phyloP scores from a whole-genome alignment of 2,329 filamentous ascomycete genomes.

The Phoma sp. region DNA sequence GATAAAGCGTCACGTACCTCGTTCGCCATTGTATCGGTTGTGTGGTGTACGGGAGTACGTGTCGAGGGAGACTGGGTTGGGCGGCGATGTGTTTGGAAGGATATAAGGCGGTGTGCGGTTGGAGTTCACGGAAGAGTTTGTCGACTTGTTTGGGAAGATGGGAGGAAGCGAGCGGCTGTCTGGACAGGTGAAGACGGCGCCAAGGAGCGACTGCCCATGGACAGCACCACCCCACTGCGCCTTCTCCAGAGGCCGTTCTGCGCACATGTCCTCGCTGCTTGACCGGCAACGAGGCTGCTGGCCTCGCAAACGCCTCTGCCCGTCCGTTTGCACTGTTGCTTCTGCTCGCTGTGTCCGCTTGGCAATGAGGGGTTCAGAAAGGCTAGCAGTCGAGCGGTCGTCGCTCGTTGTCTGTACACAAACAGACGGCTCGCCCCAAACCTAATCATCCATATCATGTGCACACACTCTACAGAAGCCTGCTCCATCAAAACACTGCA shows the following conservation, averaged over 20 bases:
- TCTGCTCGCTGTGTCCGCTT: conserved; percentile 4
- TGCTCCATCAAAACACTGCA: background rate
- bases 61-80: conserved; percentile 23
- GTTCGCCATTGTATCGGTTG: conserved; percentile 63
- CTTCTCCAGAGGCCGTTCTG: conserved; percentile 26
- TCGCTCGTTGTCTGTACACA: conserved; percentile 15
- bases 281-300: conserved; percentile 13
- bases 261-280: conserved; percentile 23
- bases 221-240: conserved; percentile 35
- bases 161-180: conserved; percentile 40
- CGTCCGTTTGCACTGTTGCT: background rate
- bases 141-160: conserved; percentile 35
- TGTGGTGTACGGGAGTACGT: conserved; percentile 25
- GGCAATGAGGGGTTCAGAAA: conserved; percentile 19
- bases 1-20: conserved; percentile 63
- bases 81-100: conserved; percentile 35
- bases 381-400: conserved; percentile 10
- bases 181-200: conserved; percentile 23
- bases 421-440: conserved; percentile 4
- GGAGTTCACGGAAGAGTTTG: conserved; percentile 33
- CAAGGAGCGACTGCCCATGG: conserved; percentile 23
- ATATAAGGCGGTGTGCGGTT: conserved; percentile 32
- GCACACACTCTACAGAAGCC: background rate
- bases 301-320: background rate
- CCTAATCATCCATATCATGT: background rate